These are phyloP conservation scores for Penicillium sp. DNA, from an alignment of 2,329 filamentous ascomycete genomes.

Conservation along the genomic window DNA sequence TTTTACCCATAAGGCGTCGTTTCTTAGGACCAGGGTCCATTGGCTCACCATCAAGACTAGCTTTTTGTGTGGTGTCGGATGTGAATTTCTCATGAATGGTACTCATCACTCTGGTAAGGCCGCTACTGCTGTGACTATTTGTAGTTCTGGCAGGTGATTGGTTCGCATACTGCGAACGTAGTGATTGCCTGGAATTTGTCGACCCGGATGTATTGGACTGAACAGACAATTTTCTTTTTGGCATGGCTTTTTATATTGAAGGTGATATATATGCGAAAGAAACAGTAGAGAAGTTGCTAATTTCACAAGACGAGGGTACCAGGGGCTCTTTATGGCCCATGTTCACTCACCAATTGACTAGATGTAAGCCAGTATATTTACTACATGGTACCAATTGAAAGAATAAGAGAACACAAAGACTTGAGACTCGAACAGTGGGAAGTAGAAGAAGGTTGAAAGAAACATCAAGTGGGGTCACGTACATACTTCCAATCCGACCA, in stretches of 20 bases:
- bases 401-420: neutral
- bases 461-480: neutral
- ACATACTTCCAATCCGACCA: neutral
- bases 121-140: neutral
- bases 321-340: neutral
- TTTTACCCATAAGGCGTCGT: neutral
- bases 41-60: neutral
- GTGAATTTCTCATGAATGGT: neutral
- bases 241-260: neutral
- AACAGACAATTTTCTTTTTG: neutral
- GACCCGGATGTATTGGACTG: neutral
- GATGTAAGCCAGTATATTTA: neutral
- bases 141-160: neutral
- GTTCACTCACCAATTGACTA: neutral
- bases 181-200: neutral
- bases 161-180: neutral
- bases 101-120: neutral
- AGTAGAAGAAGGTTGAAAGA: conserved; percentile 1
- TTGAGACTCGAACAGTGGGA: neutral
- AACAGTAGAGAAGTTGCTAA: neutral
- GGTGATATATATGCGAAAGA: neutral
- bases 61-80: neutral
- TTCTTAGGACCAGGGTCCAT: neutral
- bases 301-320: neutral
- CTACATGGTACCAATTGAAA: neutral